Evolutionary conservation across 164 flowering plant genomes (phyloP).

Genomic region (Vitis amurensis): DNA sequence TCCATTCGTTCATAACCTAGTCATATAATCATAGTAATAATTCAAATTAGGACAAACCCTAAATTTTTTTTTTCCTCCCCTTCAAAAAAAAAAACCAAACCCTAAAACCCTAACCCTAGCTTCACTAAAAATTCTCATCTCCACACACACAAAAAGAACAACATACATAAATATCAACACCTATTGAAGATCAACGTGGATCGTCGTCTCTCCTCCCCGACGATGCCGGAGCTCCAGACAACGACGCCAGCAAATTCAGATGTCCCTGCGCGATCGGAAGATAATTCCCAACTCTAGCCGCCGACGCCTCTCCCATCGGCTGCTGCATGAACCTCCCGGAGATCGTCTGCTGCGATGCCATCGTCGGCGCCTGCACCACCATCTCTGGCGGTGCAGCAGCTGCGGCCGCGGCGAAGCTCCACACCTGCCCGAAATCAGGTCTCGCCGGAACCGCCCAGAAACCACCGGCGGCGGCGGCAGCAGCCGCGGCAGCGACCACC

Average conservation of each 20-base stretch:
- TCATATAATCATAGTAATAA: not conserved
- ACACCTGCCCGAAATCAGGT: constrained; percentile 75
- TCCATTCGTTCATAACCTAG: not conserved
- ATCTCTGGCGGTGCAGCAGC: constrained; percentile 46
- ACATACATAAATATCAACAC: constrained; percentile 8
- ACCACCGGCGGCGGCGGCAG: constrained; percentile 36
- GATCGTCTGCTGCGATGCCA: constrained; percentile 29
- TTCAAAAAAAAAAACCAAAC: constrained; percentile 18
- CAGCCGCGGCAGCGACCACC: not conserved
- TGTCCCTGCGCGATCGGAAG: constrained; percentile 64
- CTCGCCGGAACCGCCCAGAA: constrained; percentile 86
- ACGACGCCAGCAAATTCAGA: constrained; percentile 69
- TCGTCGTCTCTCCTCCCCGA: constrained; percentile 61
- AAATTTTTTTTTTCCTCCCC: not conserved
- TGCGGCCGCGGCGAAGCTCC: constrained; percentile 75
- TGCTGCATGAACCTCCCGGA: constrained; percentile 43
- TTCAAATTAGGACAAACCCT: not conserved
- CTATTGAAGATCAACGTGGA: constrained; percentile 33
- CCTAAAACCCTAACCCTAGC: constrained; percentile 22
- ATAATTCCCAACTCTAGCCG: constrained; percentile 73
- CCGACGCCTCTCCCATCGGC: constrained; percentile 70
- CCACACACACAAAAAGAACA: constrained; percentile 16
- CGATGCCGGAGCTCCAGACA: constrained; percentile 52
- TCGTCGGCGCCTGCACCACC: constrained; percentile 35
- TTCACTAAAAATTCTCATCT: constrained; percentile 12